Evolutionary conservation across 2,329 filamentous ascomycete genomes (phyloP).

Genomic region (Spiromastix sp.): DNA sequence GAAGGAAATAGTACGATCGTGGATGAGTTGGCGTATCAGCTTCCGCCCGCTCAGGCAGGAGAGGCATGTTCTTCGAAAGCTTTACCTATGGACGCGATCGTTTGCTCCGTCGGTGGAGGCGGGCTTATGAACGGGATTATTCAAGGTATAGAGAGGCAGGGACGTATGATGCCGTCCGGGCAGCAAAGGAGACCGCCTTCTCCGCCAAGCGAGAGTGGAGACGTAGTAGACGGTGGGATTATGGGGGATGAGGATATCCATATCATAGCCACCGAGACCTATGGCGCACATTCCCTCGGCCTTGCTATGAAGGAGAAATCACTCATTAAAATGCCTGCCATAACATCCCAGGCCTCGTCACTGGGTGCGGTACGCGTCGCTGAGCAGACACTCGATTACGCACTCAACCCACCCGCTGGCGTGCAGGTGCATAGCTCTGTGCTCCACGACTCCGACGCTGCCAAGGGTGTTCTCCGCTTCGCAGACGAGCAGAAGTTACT

Average conservation of each 20-base stretch:
- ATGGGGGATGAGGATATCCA: conserved; percentile 25
- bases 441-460: conserved; percentile 66
- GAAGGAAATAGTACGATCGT: conserved; percentile 36
- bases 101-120: conserved; percentile 73
- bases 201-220: conserved; percentile 10
- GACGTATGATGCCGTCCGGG: conserved; percentile 19
- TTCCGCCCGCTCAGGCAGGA: conserved; percentile 24
- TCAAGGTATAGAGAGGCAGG: conserved; percentile 50
- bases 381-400: conserved; percentile 56
- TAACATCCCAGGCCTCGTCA: conserved; percentile 65
- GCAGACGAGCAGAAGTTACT: conserved; percentile 72
- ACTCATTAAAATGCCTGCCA: conserved; percentile 55
- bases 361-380: conserved; percentile 67
- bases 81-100: conserved; percentile 53
- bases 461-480: conserved; percentile 63
- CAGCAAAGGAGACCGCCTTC: conserved; percentile 10
- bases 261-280: conserved; percentile 66
- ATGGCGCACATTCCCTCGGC: conserved; percentile 60
- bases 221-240: conserved; percentile 15
- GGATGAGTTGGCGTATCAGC: conserved; percentile 33
- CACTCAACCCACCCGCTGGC: conserved; percentile 33
- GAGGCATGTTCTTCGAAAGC: conserved; percentile 20
- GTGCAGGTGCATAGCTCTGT: conserved; percentile 51
- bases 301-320: conserved; percentile 42
- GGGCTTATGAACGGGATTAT: conserved; percentile 69